These are phyloP conservation scores for Amniculicola lignicola DNA, from an alignment of 495 filamentous ascomycete species.

Conservation along the genomic window DNA sequence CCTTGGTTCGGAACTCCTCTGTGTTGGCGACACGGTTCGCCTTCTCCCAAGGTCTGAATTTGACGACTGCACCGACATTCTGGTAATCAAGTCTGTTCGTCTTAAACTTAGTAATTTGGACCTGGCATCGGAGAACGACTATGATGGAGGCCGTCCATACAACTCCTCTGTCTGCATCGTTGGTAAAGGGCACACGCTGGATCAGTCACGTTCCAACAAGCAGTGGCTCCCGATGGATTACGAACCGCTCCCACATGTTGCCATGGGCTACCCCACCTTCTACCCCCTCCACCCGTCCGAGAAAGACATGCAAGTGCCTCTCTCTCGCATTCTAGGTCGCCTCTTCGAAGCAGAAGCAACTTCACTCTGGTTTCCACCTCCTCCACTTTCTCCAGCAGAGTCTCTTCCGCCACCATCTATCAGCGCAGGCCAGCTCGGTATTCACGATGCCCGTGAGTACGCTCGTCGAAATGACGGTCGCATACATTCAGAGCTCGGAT, in stretches of 20 bases:
- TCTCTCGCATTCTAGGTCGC: slow-evolving; percentile 53
- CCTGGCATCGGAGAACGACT: slow-evolving; percentile 47
- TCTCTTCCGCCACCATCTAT: slow-evolving; percentile 13
- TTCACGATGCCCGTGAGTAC: slow-evolving; percentile 46
- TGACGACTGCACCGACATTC: slow-evolving; percentile 46
- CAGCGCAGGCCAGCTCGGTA: slow-evolving; percentile 35
- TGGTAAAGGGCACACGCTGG: slow-evolving; percentile 51
- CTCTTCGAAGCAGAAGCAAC: slow-evolving; percentile 53
- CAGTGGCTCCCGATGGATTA: slow-evolving; percentile 27
- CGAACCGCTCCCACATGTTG: slow-evolving; percentile 26
- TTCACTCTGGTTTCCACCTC: slow-evolving; percentile 43
- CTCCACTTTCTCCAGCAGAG: neutral
- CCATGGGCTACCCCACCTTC: slow-evolving; percentile 49
- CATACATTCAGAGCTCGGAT: slow-evolving; percentile 42
- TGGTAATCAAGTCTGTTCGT: slow-evolving; percentile 52
- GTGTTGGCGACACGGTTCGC: slow-evolving; percentile 53
- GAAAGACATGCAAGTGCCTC: slow-evolving; percentile 46
- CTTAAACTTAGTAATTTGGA: slow-evolving; percentile 46
- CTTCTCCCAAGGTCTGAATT: slow-evolving; percentile 37
- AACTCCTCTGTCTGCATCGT: slow-evolving; percentile 44
- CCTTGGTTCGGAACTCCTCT: slow-evolving; percentile 54
- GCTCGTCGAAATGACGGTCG: slow-evolving; percentile 47
- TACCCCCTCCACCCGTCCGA: slow-evolving; percentile 46
- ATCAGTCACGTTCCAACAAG: slow-evolving; percentile 33
- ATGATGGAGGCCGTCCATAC: slow-evolving; percentile 46